Evolutionary conservation across 2,329 filamentous ascomycete genomes (phyloP), one percentile per base, ranked within the genome.

Genomic region (Aspergillus intermedius): DNA sequence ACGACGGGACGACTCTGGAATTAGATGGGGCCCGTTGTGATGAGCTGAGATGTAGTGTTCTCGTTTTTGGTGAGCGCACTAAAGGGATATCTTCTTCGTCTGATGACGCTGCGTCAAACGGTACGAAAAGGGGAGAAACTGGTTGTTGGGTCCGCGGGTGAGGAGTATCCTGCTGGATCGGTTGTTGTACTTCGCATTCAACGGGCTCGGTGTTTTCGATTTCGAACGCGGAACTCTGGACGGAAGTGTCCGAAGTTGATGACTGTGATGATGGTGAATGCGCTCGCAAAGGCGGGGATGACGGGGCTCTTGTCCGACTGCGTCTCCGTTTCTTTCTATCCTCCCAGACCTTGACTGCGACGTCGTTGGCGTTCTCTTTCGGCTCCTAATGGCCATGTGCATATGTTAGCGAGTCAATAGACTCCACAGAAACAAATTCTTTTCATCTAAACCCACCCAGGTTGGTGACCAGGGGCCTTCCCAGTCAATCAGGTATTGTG

Each of bases 401-500:
- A n/a, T 21, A 17, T n/a, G 44, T 57, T 49, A 59, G 49, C 35
- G 17, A 30, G 25, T 30, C 9, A 30, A 30, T 30, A 4, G 10
- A 30, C 25, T 30, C 10, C 9, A 30, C 25, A 4, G 4, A 30
- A 30, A 30, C 10, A 10, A 12, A 10, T 5, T 9, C 4, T 30
- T 30, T 23, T 30, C 35, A 21, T 30, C 40, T 15, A 45, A 21
- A 64, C 67, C 60, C 56, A 71, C 68, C 67, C 67, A 71, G 51
- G 58, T 65, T 46, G 68, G 66, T 28, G 61, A 55, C 54, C 61
- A 71, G 23, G 57, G 54, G 7, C 63, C 67, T 48, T 65, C 62
- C 68, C 67, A 70, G 30, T 68, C 67, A 51, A 71, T 66, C 23
- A 70, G 56, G 54, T 69, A 71, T 44, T 65, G 57, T 15, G 56